Conservation (phyloP, 495 filamentous ascomycete genomes). For the Trichoderma asperelloides region DNA sequence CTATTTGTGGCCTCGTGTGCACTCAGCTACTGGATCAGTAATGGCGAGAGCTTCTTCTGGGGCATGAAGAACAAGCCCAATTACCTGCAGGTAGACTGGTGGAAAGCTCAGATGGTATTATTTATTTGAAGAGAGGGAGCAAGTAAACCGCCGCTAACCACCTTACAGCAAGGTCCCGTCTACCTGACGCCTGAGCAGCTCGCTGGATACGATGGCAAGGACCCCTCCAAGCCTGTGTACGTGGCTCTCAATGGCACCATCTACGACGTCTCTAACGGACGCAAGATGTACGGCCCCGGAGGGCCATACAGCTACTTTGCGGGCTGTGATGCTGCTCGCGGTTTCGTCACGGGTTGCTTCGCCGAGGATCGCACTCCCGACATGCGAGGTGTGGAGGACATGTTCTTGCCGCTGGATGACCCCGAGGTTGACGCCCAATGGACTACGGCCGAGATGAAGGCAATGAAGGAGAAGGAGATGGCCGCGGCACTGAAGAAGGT, state of each 20-base stretch:
- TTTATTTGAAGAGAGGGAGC: neutral
- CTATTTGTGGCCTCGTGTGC: conserved; percentile 58
- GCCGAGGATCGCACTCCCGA: conserved; percentile 72
- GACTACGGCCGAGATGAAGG: conserved; percentile 44
- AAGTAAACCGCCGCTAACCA: neutral
- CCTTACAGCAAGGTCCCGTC: conserved; percentile 27
- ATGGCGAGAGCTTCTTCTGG: conserved; percentile 52
- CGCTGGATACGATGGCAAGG: conserved; percentile 64
- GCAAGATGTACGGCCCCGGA: conserved; percentile 75
- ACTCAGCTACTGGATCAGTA: conserved; percentile 73
- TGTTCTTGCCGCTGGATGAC: conserved; percentile 74
- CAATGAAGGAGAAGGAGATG: conserved; percentile 43
- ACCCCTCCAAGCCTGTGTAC: conserved; percentile 71
- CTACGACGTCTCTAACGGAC: conserved; percentile 80
- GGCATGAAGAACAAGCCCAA: conserved; percentile 53
- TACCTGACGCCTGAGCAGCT: conserved; percentile 69
- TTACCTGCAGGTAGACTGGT: conserved; percentile 51
- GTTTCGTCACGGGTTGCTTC: conserved; percentile 97
- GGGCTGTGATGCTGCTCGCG: conserved; percentile 77
- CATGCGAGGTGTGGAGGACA: conserved; percentile 76
- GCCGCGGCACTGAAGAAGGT: conserved; percentile 46
- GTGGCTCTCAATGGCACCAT: conserved; percentile 88
- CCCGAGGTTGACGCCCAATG: conserved; percentile 41
- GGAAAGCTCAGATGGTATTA: conserved; percentile 56
- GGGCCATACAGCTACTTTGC: conserved; percentile 84